phyloP scores from a whole-genome alignment of 2,329 filamentous ascomycete genomes.

The Aspergillus tamarii region DNA sequence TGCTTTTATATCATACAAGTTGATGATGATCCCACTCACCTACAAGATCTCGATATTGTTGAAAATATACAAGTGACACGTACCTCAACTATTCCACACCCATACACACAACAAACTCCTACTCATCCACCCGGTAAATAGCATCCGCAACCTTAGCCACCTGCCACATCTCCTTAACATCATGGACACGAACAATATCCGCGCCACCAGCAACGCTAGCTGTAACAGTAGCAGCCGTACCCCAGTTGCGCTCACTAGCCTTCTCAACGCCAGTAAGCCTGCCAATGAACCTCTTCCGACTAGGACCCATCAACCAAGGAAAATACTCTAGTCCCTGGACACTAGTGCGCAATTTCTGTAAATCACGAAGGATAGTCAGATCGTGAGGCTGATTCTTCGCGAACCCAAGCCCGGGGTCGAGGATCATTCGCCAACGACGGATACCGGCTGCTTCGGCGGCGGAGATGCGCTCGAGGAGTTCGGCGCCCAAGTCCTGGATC shows the following conservation, averaged over 20 bases:
- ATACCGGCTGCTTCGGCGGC: constrained; percentile 83
- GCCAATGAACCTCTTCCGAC: constrained; percentile 88
- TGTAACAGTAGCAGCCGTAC: constrained; percentile 85
- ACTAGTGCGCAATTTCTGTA: constrained; percentile 62
- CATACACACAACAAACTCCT: neutral
- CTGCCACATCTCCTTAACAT: constrained; percentile 81
- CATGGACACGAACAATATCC: constrained; percentile 90
- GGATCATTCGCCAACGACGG: constrained; percentile 87
- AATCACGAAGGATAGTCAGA: constrained; percentile 71
- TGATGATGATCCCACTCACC: neutral
- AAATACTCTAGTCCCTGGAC: constrained; percentile 56
- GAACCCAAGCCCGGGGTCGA: constrained; percentile 94
- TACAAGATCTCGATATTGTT: constrained; percentile 22
- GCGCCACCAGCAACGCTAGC: constrained; percentile 85
- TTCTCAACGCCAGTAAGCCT: constrained; percentile 74
- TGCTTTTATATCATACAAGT: neutral
- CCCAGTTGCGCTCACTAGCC: constrained; percentile 73
- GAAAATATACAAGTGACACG: constrained; percentile 22
- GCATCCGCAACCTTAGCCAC: constrained; percentile 89
- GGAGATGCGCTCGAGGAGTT: constrained; percentile 70
- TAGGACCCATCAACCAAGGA: constrained; percentile 88
- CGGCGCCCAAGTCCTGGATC: constrained; percentile 64
- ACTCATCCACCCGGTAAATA: constrained; percentile 66
- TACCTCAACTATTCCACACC: neutral
- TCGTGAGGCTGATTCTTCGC: constrained; percentile 84